phyloP scores from a whole-genome alignment of 441 rosid genomes.

The Aleurites moluccanus region DNA sequence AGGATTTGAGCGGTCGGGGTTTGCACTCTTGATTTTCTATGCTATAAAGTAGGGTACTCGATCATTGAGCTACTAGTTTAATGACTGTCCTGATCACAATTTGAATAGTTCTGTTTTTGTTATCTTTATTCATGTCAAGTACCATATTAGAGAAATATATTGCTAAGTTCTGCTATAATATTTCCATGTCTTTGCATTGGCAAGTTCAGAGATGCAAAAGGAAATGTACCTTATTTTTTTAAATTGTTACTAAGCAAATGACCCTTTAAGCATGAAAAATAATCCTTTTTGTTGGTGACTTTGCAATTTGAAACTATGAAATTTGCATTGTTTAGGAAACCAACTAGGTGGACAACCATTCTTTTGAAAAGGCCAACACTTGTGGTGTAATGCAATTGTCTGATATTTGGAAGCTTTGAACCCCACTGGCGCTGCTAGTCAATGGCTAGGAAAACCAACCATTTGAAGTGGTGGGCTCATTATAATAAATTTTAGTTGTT shows the following conservation, averaged over 20 bases:
- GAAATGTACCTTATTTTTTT: background rate
- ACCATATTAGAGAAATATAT: background rate
- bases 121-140: background rate
- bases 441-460: constrained; percentile 10
- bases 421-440: constrained; percentile 13
- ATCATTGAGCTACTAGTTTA: background rate
- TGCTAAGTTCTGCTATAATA: too few relatives aligned
- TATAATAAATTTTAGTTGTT: background rate
- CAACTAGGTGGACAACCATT: constrained; percentile 16
- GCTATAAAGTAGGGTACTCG: too few relatives aligned
- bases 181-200: too few relatives aligned
- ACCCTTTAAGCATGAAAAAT: background rate
- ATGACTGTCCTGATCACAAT: too few relatives aligned
- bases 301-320: background rate
- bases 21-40: too few relatives aligned
- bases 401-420: constrained; percentile 10
- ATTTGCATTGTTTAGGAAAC: background rate
- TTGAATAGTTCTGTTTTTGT: background rate
- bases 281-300: background rate
- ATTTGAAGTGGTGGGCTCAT: constrained; percentile 13
- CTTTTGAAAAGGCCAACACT: constrained; percentile 8
- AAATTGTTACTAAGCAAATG: too few relatives aligned
- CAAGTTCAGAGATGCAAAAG: background rate
- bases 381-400: constrained; percentile 19
- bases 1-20: too few relatives aligned